Evolutionary conservation across 1,284 basidiomycete species (phyloP).

Genomic region (Malassezia obtusa): DNA sequence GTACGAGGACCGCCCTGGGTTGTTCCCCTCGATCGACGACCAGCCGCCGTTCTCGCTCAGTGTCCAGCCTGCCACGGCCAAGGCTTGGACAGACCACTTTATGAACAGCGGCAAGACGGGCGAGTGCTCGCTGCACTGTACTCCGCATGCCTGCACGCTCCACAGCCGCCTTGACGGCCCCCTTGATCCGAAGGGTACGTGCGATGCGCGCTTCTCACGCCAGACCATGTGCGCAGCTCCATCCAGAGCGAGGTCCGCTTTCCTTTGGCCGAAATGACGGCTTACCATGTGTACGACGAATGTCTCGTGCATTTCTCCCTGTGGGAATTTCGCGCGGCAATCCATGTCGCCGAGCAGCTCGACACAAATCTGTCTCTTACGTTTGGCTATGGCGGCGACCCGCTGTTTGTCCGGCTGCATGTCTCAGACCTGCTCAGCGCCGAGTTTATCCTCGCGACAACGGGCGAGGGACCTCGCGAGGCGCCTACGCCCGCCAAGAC

Average conservation of each 20-base stretch:
- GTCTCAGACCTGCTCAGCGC: constrained; percentile 15
- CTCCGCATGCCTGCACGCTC: constrained; percentile 18
- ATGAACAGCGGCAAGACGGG: constrained; percentile 21
- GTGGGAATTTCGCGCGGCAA: constrained; percentile 30
- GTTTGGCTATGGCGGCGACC: constrained; percentile 29
- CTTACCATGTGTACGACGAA: constrained; percentile 20
- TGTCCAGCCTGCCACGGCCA: constrained; percentile 18
- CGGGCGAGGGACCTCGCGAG: constrained; percentile 3
- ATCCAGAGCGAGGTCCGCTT: constrained; percentile 29
- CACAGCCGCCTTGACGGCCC: constrained; percentile 17
- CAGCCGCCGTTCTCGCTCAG: constrained; percentile 23
- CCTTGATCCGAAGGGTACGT: not conserved
- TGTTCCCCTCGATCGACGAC: constrained; percentile 24
- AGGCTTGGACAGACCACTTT: constrained; percentile 34
- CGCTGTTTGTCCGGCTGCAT: constrained; percentile 26
- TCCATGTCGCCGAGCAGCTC: constrained; percentile 21
- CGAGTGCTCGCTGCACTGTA: constrained; percentile 25
- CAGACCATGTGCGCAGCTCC: constrained; percentile 9
- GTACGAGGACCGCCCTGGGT: constrained; percentile 25
- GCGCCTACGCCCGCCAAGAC: too few relatives aligned
- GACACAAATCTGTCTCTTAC: constrained; percentile 18
- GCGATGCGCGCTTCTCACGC: not conserved
- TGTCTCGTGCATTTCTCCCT: constrained; percentile 24
- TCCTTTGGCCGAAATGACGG: constrained; percentile 20
- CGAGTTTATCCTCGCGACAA: constrained; percentile 33